A percentile compares a stretch with the other conserved stretches of the same genome.
These are phyloP conservation scores for Plasmodium yoelii DNA, from an alignment of 169 alveolate species.

Conservation along the genomic window DNA sequence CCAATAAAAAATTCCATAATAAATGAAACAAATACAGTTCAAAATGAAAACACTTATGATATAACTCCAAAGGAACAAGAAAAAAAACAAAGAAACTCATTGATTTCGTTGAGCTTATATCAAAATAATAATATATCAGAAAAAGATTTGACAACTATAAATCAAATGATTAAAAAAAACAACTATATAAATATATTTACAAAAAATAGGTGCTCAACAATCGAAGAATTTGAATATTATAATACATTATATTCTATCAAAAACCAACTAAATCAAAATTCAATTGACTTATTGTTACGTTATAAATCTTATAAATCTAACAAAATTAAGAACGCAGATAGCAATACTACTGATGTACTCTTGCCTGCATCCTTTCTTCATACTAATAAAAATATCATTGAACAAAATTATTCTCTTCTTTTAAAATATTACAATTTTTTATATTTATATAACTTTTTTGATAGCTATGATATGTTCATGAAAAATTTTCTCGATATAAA, in stretches of 20 bases:
- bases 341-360: background rate
- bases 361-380: background rate
- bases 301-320: constrained; percentile 46
- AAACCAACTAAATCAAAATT: constrained; percentile 29
- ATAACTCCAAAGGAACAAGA: constrained; percentile 9
- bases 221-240: constrained; percentile 50
- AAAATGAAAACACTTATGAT: background rate
- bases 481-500: constrained; percentile 50
- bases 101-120: no score
- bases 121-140: constrained; percentile 7
- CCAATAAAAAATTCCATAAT: background rate
- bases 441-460: constrained; percentile 48
- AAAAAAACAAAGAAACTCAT: background rate
- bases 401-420: background rate
- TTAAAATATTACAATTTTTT: constrained; percentile 32
- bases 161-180: constrained; percentile 62
- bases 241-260: constrained; percentile 31
- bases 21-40: background rate
- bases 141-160: constrained; percentile 39
- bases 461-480: constrained; percentile 33
- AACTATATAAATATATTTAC: constrained; percentile 63
- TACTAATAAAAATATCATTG: background rate
- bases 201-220: constrained; percentile 37
- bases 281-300: constrained; percentile 21
- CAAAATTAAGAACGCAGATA: constrained; percentile 34